Conservation (phyloP, 345 rosid species). For the Eucalyptus melliodora region DNA sequence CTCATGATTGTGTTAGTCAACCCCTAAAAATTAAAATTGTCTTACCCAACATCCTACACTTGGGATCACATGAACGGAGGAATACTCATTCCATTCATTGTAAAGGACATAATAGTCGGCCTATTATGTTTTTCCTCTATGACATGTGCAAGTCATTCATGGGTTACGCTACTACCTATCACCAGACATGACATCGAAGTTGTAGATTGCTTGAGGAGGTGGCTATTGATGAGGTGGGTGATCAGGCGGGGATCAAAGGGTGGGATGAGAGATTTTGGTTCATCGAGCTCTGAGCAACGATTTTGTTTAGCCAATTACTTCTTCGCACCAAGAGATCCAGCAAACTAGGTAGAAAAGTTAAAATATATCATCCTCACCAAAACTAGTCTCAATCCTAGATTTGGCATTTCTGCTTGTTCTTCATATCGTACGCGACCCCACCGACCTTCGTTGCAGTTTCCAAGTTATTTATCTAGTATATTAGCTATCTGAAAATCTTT, state of each 20-base stretch:
- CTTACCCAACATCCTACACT: neutral
- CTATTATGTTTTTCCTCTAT: neutral
- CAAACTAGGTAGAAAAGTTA: neutral
- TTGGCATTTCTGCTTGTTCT: neutral
- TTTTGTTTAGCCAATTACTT: neutral
- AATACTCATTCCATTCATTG: neutral
- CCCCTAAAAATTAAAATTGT: slow-evolving; percentile 10
- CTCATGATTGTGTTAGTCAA: neutral
- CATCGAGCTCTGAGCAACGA: neutral
- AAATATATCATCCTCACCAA: neutral
- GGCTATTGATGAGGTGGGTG: neutral
- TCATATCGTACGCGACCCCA: neutral
- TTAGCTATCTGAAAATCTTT: neutral
- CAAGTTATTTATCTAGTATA: neutral
- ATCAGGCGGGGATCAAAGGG: too few relatives aligned
- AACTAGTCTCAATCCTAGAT: neutral
- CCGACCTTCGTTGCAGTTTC: neutral
- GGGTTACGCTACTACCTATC: neutral
- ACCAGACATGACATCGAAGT: neutral
- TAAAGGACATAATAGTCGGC: neutral
- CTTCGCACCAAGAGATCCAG: neutral
- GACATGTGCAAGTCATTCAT: neutral
- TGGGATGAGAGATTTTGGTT: neutral
- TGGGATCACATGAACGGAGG: neutral
- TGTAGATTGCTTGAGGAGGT: neutral